A percentile compares a stretch with the other conserved stretches of the same genome.
phyloP scores from a whole-genome alignment of 306 rosid species.

The Vachellia pachyceras region DNA sequence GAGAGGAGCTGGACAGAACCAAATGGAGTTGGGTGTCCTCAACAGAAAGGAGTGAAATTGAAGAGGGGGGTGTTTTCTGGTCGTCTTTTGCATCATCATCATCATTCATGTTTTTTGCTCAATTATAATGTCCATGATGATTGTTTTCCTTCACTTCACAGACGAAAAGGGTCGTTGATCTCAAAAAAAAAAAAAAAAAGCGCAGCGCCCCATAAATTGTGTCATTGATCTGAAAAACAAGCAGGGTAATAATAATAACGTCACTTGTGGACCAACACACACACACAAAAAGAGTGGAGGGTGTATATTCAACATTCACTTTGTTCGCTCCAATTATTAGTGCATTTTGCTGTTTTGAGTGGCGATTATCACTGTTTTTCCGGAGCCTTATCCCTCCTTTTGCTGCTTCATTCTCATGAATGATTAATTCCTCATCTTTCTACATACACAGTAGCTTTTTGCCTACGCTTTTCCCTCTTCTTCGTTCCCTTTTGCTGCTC shows the following conservation, averaged over 20 bases:
- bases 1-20: no score
- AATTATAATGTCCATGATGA: background rate
- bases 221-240: conserved; percentile 33
- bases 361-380: conserved; percentile 32
- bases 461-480: no score
- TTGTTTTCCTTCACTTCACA: background rate
- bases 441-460: background rate
- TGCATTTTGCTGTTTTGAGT: conserved; percentile 32
- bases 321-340: conserved; percentile 40
- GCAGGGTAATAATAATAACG: background rate
- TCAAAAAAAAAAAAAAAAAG: conserved; percentile 6
- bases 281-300: background rate
- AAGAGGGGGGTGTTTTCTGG: background rate
- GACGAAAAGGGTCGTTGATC: conserved; percentile 17
- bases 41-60: background rate
- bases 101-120: background rate
- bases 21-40: background rate
- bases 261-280: conserved; percentile 39
- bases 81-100: background rate
- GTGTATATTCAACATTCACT: conserved; percentile 34
- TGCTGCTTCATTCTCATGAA: conserved; percentile 34
- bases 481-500: background rate
- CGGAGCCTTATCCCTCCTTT: conserved; percentile 20
- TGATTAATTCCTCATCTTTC: conserved; percentile 7
- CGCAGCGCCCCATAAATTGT: background rate